Evolutionary conservation across 306 rosid species (phyloP), one percentile per base, ranked within the genome.

Genomic region (Astragalus membranaceus): DNA sequence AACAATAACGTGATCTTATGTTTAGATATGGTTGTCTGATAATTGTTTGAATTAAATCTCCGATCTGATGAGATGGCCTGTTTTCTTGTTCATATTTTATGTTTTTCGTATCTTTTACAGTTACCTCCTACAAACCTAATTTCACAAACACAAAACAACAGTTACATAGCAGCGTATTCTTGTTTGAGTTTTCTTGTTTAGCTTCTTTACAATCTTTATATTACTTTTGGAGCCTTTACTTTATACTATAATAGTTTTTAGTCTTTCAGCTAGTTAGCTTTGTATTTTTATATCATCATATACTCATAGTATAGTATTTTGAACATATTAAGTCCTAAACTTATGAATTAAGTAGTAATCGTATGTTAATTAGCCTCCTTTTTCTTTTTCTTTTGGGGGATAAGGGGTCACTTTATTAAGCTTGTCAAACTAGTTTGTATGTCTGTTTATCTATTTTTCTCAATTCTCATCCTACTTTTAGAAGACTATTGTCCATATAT

Each of bases 21-120:
- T 75, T 30, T 32, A 10, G 7, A 60, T 56, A 7, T 63, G 9
- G 5, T 37, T 59, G 60, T 23, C 57, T 65, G 46, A 35, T 58
- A 0, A 41, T 77, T 68, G 65, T 70, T 16, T 35, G 44, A 55
- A 53, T 73, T 33, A 20, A 6, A 11, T 13, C 17, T 66, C 48
- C 50, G 75, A 78, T 74, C 81, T 79, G 76, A 33, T 78, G 41
- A 14, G 53, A 29, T 59, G 37, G 6, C 60, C 55, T 49, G 63
- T 60, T 74, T 14, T 46, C 30, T 35, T 74, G 46, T 43, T 72
- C 7, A 20, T 1, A 1, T 20, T 20, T 20, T 20, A 20, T 20
- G 2, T 20, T 20, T 20, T 41, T 5, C 13, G n/a, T n/a, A n/a
- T n/a, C n/a, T n/a, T n/a, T n/a, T n/a, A n/a, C n/a, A n/a, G n/a